phyloP scores from a whole-genome alignment of 768 basidiomycete genomes.

The Coprinellus aureogranulatus region DNA sequence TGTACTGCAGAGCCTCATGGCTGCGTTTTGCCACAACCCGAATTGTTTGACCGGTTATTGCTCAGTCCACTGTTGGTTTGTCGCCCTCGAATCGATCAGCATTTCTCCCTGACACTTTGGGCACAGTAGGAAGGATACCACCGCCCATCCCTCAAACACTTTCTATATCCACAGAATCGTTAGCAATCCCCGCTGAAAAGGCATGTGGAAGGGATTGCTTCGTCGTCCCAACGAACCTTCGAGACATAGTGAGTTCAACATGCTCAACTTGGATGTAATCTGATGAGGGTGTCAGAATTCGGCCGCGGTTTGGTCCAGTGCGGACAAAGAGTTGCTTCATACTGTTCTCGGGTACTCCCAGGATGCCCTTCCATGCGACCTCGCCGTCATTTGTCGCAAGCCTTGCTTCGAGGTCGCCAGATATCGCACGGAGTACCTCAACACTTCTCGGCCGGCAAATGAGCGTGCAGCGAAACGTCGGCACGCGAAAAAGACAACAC shows the following conservation, averaged over 20 bases:
- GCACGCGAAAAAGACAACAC: not conserved
- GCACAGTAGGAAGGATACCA: slow-evolving; percentile 27
- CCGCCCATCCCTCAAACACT: slow-evolving; percentile 21
- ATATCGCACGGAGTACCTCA: slow-evolving; percentile 17
- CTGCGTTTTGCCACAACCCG: slow-evolving; percentile 50
- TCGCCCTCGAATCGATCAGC: not conserved
- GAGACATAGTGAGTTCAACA: slow-evolving; percentile 12
- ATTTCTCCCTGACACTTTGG: not conserved
- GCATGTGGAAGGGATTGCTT: slow-evolving; percentile 37
- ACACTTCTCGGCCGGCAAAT: not conserved
- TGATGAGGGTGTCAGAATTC: not conserved
- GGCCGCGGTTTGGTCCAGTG: slow-evolving; percentile 23
- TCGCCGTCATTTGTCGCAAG: slow-evolving; percentile 46
- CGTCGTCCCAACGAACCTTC: slow-evolving; percentile 12
- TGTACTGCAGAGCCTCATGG: slow-evolving; percentile 31
- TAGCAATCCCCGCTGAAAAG: slow-evolving; percentile 14
- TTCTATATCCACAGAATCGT: slow-evolving; percentile 20
- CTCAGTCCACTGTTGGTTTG: slow-evolving; percentile 42
- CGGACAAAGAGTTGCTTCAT: slow-evolving; percentile 25
- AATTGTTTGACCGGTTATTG: slow-evolving; percentile 54
- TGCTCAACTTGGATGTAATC: not conserved
- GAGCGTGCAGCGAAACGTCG: not conserved
- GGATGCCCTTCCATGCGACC: slow-evolving; percentile 47
- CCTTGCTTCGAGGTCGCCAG: slow-evolving; percentile 41
- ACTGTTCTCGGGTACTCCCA: slow-evolving; percentile 43